Percentiles rank a stretch among this genome's conserved stretches.
Conservation (phyloP, 345 rosid genomes). For the Populus deltoides region DNA sequence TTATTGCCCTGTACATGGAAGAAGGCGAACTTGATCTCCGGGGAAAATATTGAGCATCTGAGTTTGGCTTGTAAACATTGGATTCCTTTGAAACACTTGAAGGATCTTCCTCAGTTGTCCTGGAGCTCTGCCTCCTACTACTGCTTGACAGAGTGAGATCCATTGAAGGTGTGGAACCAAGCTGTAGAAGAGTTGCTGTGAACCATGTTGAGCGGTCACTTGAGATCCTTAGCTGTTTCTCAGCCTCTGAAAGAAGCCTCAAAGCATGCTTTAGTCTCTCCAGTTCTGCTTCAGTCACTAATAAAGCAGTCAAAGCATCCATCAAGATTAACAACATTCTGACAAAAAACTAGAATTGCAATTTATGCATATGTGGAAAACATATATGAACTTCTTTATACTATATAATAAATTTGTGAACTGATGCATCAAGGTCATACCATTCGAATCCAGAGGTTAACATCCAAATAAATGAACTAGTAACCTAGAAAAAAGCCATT, state of each 20-base stretch:
- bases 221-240: constrained; percentile 81
- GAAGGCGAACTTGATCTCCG: constrained; percentile 54
- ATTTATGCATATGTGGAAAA: background rate
- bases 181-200: constrained; percentile 89
- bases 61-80: constrained; percentile 49
- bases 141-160: constrained; percentile 69
- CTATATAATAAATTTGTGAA: background rate
- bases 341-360: background rate
- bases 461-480: background rate
- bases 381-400: background rate
- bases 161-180: constrained; percentile 79
- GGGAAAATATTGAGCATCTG: constrained; percentile 44
- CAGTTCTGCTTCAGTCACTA: constrained; percentile 81
- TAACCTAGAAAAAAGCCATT: background rate
- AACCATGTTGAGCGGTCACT: constrained; percentile 97
- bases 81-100: constrained; percentile 68
- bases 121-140: constrained; percentile 83
- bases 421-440: background rate
- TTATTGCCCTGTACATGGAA: constrained; percentile 44
- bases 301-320: constrained; percentile 10
- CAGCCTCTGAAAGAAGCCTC: constrained; percentile 95
- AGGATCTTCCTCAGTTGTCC: constrained; percentile 77
- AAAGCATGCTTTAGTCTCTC: constrained; percentile 87
- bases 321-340: background rate
- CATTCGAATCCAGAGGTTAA: background rate